These are phyloP conservation scores for Ambrosia artemisiifolia DNA, from an alignment of 129 eudicot species.

Conservation along the genomic window DNA sequence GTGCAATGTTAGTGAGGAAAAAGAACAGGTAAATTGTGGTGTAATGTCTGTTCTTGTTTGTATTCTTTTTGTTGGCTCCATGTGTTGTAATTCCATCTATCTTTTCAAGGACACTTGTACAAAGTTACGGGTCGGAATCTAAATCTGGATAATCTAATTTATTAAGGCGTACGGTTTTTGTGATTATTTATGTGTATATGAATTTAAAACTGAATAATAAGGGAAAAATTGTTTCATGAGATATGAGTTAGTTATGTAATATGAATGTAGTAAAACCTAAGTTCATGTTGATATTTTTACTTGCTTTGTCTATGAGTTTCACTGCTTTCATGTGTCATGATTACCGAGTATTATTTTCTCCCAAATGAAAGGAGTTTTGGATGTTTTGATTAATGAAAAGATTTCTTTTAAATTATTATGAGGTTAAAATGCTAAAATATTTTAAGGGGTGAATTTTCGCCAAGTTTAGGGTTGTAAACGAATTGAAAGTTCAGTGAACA, in stretches of 20 bases:
- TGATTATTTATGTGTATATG: background rate
- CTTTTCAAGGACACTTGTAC: conserved; percentile 17
- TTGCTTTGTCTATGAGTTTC: background rate
- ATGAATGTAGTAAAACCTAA: background rate
- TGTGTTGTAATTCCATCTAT: conserved; percentile 20
- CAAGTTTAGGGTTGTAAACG: no score
- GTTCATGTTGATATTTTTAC: background rate
- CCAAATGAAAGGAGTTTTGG: background rate
- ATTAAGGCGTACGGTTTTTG: background rate
- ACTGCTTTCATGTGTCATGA: background rate
- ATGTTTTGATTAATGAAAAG: background rate
- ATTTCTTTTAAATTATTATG: background rate
- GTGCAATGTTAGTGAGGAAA: conserved; percentile 16
- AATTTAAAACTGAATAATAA: background rate
- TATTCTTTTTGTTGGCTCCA: conserved; percentile 17
- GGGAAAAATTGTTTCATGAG: background rate
- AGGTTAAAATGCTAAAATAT: conserved; percentile 6
- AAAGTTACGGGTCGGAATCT: conserved; percentile 7
- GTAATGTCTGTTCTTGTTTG: conserved; percentile 23
- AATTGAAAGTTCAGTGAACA: no score
- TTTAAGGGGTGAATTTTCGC: background rate
- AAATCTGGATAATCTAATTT: background rate
- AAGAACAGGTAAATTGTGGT: conserved; percentile 11
- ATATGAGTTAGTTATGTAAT: background rate
- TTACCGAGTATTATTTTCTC: background rate